Percentiles rank a stretch among this genome's conserved stretches.
Evolutionary conservation across 345 rosid genomes (phyloP).

Genomic region (Boechera stricta): DNA sequence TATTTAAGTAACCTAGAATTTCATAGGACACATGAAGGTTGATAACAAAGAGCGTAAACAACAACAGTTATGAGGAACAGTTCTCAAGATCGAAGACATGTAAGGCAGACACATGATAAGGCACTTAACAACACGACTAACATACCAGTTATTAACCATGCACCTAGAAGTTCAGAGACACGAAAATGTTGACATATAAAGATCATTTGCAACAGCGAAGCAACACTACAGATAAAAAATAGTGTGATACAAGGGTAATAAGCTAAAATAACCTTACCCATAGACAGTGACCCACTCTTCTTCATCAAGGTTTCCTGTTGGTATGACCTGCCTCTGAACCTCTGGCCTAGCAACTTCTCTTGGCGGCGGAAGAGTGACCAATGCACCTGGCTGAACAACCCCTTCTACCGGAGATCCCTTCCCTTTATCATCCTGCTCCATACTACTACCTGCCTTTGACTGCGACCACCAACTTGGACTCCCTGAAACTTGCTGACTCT

Average conservation of each 20-base stretch:
- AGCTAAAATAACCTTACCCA: slow-evolving; percentile 59
- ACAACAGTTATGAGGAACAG: not conserved
- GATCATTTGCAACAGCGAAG: not conserved
- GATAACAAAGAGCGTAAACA: not conserved
- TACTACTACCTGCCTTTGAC: slow-evolving; percentile 50
- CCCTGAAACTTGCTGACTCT: slow-evolving; percentile 63
- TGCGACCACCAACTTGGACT: slow-evolving; percentile 84
- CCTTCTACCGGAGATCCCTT: slow-evolving; percentile 95
- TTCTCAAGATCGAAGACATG: slow-evolving; percentile 3
- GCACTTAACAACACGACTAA: not conserved
- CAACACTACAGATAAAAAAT: not conserved
- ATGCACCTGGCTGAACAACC: slow-evolving; percentile 79
- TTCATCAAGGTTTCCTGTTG: slow-evolving; percentile 78
- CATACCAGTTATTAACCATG: not conserved
- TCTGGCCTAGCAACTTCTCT: slow-evolving; percentile 98
- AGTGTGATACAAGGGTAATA: not conserved
- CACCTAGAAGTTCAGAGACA: not conserved
- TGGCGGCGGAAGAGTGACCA: slow-evolving; percentile 89
- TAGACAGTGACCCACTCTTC: slow-evolving; percentile 99
- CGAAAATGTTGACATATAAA: not conserved
- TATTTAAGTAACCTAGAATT: not conserved
- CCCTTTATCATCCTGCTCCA: slow-evolving; percentile 84
- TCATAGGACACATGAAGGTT: not conserved
- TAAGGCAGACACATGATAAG: not conserved
- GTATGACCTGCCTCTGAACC: slow-evolving; percentile 67